Base-by-base conservation (phyloP, 2,329 filamentous ascomycete species). In the Neurospora sp. region DNA sequence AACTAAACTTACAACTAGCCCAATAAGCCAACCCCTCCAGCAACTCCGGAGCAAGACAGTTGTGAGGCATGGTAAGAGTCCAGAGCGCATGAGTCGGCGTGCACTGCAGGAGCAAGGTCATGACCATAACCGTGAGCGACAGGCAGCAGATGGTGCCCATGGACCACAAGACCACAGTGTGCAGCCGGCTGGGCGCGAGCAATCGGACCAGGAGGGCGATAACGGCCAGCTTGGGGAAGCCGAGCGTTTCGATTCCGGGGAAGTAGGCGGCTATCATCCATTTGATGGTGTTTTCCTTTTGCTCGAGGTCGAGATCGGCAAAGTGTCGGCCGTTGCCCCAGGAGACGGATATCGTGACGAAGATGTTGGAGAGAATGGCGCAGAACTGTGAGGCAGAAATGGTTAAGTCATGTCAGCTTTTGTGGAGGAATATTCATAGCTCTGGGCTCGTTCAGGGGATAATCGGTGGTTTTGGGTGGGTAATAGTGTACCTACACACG, bases 41-140 rank as follows among this genome's bases (percentile, higher is more conserved):
- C 6, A 33, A 1, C 0, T 10, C 3, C 15, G 28, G 28, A 17
- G 23, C 12, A 8, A 62, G 52, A 62, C 52, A 62, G 28, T 62
- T 62, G 10, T 62, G 52, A 36, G 52, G 52, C 52, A 62, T 17
- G 3, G 23, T 36, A 4, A 62, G 28, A 17, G 52, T 62, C 83
- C 83, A 85, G n/a, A 82, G 77, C 0, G 81, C 80, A 15, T 72
- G 67, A 1, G 74, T 71, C 0, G 83, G 83, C 3, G 76, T 75
- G 73, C 83, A 85, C 71, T 82, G 82, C 3, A 78, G 80, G 65
- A 83, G 81, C 4, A 83, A 74, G 15, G 83, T 77, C 28, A 82
- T 71, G 19, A 84, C 78, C 68, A 79, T 81, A 12, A 76, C 76
- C 2, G 78, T 69, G 8, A 81, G 75, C 4, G 79, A 75, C 8